Percentiles rank a stretch among this genome's conserved stretches.
These are phyloP conservation scores for Isatis tinctoria DNA, from an alignment of 345 rosid genomes.

Conservation along the genomic window DNA sequence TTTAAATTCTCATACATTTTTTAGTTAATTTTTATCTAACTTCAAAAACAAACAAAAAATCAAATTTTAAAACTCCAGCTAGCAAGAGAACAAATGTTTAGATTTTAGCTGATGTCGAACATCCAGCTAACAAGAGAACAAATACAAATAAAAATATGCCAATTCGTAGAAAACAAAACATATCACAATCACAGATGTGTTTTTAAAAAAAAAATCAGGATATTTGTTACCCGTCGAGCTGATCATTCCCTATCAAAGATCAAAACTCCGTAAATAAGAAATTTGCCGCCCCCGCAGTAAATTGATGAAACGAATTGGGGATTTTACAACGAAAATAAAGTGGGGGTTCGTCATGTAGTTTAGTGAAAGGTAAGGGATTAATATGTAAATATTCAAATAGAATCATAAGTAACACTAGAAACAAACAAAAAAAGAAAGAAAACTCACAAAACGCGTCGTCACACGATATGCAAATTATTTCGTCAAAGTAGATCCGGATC, in stretches of 20 bases:
- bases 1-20: no score
- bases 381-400: background rate
- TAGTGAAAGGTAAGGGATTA: background rate
- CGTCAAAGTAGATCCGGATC: constrained; percentile 16
- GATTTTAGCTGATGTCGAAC: no score
- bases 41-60: no score
- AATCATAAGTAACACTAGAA: background rate
- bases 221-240: background rate
- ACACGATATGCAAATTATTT: background rate
- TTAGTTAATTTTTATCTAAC: no score
- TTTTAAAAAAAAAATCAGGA: background rate
- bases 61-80: no score
- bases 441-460: constrained; percentile 21
- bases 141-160: no score
- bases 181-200: no score
- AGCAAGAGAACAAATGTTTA: no score
- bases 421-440: background rate
- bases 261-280: background rate
- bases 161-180: no score
- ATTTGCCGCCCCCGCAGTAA: background rate
- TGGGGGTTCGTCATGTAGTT: background rate
- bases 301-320: background rate
- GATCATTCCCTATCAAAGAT: background rate
- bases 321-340: background rate
- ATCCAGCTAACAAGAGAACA: no score